Evolutionary conservation across 2,329 filamentous ascomycete genomes (phyloP), one percentile per base, ranked within the genome.

Genomic region (Colletotrichum kahawae): DNA sequence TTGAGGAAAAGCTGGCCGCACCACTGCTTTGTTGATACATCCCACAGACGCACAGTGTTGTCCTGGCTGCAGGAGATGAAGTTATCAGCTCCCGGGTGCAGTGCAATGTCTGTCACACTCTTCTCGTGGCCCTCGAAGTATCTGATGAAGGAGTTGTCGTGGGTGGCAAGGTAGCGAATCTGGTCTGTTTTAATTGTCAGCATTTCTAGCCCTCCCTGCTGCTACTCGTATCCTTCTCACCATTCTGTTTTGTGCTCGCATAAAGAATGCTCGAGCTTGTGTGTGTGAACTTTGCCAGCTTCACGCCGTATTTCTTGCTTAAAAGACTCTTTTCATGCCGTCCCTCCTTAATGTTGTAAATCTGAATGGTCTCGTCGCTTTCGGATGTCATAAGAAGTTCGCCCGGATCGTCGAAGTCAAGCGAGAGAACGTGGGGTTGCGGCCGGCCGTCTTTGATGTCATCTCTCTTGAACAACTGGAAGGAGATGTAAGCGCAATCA

Each of bases 341-440:
- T 6, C 97, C 97, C 78, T 98, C 95, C 80, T 94, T 95, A 77
- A 98, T 93, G 80, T 97, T 98, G 87, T 97, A 99, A 36, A 99
- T 93, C 82, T 98, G 96, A 77, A 99, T 94, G 5, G 95, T 97
- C 83, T 98, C 96, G 84, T 99, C 97, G 86, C 95, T 95, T 78
- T 96, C 95, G 7, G 95, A 95, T 0, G 96, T 95, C 85, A 99
- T 95, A 75, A 97, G 91, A 65, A 96, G 94, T 84, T 98, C 95
- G 83, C 97, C 97, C 57, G 95, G 94, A 86, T 98, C 96, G 84
- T 98, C 96, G 82, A 98, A 99, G 87, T 99, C 96, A 79, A 99
- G 91, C 2, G 96, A 98, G 10, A 97, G 94, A 75, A 98, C 92
- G 78, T 92, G 89, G 5, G 93, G 91, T 66, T 88, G 87, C 12